Evolutionary conservation across 2,329 filamentous ascomycete species (phyloP).

Genomic region (Aspergillus transmontanensis): DNA sequence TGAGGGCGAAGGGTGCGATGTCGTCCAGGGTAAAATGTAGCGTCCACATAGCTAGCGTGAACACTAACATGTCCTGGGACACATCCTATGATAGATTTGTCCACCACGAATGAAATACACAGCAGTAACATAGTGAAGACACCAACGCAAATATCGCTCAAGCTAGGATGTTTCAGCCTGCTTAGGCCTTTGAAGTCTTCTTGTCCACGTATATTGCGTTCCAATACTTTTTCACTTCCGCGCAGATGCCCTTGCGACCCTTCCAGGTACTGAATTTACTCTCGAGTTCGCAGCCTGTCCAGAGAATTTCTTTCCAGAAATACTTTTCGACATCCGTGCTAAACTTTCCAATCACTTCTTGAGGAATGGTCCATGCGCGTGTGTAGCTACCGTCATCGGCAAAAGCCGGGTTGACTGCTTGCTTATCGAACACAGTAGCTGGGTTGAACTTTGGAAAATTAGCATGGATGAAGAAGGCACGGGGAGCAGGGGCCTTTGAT

Average conservation of each 20-base stretch:
- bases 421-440: slow-evolving; percentile 36
- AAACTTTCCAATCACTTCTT: slow-evolving; percentile 32
- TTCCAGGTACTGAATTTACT: slow-evolving; percentile 35
- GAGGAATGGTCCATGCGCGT: slow-evolving; percentile 35
- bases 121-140: not conserved
- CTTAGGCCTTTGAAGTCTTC: not conserved
- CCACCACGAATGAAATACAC: not conserved
- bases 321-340: slow-evolving; percentile 39
- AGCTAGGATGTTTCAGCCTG: not conserved
- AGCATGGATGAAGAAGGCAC: slow-evolving; percentile 44
- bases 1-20: not conserved
- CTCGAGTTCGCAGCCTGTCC: slow-evolving; percentile 42
- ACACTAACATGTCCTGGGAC: not conserved
- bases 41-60: not conserved
- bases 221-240: slow-evolving; percentile 37
- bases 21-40: not conserved
- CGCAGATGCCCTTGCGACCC: slow-evolving; percentile 35
- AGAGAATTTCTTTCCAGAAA: slow-evolving; percentile 44
- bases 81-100: not conserved
- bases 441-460: slow-evolving; percentile 46
- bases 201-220: slow-evolving; percentile 33
- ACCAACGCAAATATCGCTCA: not conserved
- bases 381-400: slow-evolving; percentile 36
- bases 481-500: slow-evolving; percentile 31
- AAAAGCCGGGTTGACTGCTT: slow-evolving; percentile 31